A percentile compares a stretch with the other conserved stretches of the same genome.
These are phyloP conservation scores for Boechera divaricarpa DNA, from an alignment of 345 rosid genomes.

Conservation along the genomic window DNA sequence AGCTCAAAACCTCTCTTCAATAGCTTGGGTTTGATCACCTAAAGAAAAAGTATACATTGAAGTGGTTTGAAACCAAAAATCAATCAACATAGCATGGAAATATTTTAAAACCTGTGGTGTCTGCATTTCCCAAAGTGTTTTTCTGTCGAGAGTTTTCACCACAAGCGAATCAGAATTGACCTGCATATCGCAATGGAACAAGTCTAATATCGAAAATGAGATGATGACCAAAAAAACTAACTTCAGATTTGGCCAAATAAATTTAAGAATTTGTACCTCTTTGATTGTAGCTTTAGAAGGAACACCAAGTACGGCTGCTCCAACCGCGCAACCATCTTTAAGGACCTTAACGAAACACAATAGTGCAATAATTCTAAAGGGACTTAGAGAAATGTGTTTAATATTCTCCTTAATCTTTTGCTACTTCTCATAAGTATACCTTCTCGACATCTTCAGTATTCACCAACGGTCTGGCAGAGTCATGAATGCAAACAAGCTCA, in stretches of 20 bases:
- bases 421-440: conserved; percentile 45
- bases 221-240: background rate
- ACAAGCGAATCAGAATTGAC: conserved; percentile 78
- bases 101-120: conserved; percentile 78
- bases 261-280: conserved; percentile 57
- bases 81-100: conserved; percentile 1
- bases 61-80: conserved; percentile 4
- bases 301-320: conserved; percentile 98
- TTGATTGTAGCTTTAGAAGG: conserved; percentile 96
- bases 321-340: conserved; percentile 68
- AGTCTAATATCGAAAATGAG: background rate
- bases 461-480: conserved; percentile 92
- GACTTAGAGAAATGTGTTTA: background rate
- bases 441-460: conserved; percentile 66
- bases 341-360: conserved; percentile 60
- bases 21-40: conserved; percentile 85
- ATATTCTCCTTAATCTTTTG: conserved; percentile 1
- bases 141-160: conserved; percentile 84
- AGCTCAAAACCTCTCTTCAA: conserved; percentile 86
- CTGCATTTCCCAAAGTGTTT: conserved; percentile 98
- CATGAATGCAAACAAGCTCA: conserved; percentile 94
- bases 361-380: background rate
- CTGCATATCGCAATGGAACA: conserved; percentile 46
- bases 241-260: no score
- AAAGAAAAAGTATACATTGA: conserved; percentile 14